These are phyloP conservation scores for Edaphochlamys debaryana DNA, from an alignment of 139 green algal species.

Conservation along the genomic window DNA sequence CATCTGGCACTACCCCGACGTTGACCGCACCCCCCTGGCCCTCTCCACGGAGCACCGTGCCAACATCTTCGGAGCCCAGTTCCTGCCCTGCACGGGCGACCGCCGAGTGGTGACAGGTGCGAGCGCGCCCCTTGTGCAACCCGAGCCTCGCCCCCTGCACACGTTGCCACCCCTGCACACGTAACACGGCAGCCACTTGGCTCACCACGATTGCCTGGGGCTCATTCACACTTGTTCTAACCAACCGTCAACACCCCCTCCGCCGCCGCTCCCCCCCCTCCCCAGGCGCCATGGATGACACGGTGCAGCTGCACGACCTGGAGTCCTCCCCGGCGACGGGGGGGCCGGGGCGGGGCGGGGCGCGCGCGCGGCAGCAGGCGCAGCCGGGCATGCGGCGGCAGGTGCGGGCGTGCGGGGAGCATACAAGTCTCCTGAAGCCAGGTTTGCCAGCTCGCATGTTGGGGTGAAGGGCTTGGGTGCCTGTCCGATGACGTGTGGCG, in stretches of 20 bases:
- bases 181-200: too few species aligned
- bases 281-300: slow-evolving; percentile 61
- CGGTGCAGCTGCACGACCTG: slow-evolving; percentile 80
- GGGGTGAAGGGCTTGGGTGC: too few species aligned
- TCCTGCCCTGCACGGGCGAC: slow-evolving; percentile 78
- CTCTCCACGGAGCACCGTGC: slow-evolving; percentile 78
- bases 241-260: too few species aligned
- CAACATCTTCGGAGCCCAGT: slow-evolving; percentile 90
- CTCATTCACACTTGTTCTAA: too few species aligned
- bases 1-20: slow-evolving; percentile 77
- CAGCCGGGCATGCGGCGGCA: background rate
- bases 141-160: too few species aligned
- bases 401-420: background rate
- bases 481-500: too few species aligned
- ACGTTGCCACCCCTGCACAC: too few species aligned
- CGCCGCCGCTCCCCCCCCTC: too few species aligned
- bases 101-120: slow-evolving; percentile 31
- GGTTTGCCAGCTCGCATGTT: too few species aligned
- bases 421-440: too few species aligned
- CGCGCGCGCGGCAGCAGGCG: background rate
- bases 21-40: slow-evolving; percentile 52
- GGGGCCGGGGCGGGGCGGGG: background rate
- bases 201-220: too few species aligned
- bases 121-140: too few species aligned
- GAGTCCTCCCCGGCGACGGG: slow-evolving; percentile 21